These are phyloP conservation scores for Nigrospora oryzae DNA, from an alignment of 2,329 filamentous ascomycete genomes.

Conservation along the genomic window DNA sequence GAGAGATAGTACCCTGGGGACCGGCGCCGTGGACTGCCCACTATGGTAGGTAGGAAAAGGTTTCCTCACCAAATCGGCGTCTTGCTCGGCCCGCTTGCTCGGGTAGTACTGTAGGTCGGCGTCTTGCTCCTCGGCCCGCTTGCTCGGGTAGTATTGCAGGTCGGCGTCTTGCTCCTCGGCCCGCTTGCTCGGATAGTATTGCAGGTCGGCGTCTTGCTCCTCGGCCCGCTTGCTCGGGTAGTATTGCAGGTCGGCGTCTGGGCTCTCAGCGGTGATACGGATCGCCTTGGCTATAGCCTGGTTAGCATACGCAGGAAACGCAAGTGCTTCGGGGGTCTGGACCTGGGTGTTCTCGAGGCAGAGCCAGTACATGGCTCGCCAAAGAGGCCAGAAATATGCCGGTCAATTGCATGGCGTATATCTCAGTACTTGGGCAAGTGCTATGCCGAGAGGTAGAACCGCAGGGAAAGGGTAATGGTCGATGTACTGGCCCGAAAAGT, in stretches of 20 bases:
- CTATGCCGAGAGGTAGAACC: too few relatives aligned
- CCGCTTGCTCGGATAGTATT: not conserved
- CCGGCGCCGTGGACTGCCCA: too few relatives aligned
- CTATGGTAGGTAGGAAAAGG: too few relatives aligned
- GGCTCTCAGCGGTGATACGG: not conserved
- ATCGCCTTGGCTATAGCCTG: too few relatives aligned
- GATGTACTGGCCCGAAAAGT: too few relatives aligned
- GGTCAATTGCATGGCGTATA: too few relatives aligned
- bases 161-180: not conserved
- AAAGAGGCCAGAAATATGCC: not conserved
- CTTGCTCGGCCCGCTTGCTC: not conserved
- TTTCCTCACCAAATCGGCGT: not conserved
- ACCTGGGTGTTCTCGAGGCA: not conserved
- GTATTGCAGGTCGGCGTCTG: not conserved
- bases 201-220: not conserved
- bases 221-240: not conserved
- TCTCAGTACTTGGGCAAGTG: too few relatives aligned
- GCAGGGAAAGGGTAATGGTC: too few relatives aligned
- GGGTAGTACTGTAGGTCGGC: not conserved
- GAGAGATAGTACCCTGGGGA: too few relatives aligned
- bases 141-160: not conserved
- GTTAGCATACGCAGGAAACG: too few relatives aligned
- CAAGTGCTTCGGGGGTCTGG: too few relatives aligned
- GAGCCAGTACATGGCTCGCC: not conserved
- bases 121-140: not conserved